Evolutionary conservation across 768 basidiomycete species (phyloP), one percentile per base, ranked within the genome.

Genomic region (Rhodotorula taiwanensis): DNA sequence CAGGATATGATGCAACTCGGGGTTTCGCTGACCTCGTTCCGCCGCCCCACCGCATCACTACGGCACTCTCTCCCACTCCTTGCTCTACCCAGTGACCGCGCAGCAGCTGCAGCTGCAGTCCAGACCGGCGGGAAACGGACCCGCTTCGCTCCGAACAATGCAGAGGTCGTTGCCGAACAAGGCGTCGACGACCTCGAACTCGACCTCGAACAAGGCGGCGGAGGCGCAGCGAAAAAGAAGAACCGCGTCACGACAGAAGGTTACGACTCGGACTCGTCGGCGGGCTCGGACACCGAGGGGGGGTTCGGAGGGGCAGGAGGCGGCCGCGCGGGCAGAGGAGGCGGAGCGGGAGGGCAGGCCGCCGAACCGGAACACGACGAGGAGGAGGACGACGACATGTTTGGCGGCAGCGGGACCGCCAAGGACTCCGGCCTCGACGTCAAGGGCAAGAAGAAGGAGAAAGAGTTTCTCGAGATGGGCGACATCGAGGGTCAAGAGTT

Each of bases 401-500:
- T 74, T 50, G 69, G 67, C 2, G 82, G 79, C 23, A 80, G 79
- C 2, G 83, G 34, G 4, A 36, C 81, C 16, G 84, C 83, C 16
- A 72, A 62, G 20, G 85, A 86, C 66, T 81, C 83, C 28, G 89
- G 90, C 71, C 88, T 91, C 84, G 91, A 90, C 74, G 83, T 86
- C 62, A 83, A 82, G 68, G 81, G 81, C 51, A 81, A 82, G 47
- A 81, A 81, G 70, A 77, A 74, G 54, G 68, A 65, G 48, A 82
- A 80, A 66, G 83, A 84, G 72, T 95, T 81, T 74, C 78, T 99
- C 76, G 81, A 88, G 52, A 79, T 98, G 23, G 89, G 89, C 11
- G 94, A 99, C 74, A 94, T 98, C 72, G 93, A 97, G 75, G 95
- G 95, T 0, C 95, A 99, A 75, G 93, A 92, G 74, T 98, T 99